Evolutionary conservation across 2,329 filamentous ascomycete genomes (phyloP), one percentile per base, ranked within the genome.

Genomic region (Apiospora hydei): DNA sequence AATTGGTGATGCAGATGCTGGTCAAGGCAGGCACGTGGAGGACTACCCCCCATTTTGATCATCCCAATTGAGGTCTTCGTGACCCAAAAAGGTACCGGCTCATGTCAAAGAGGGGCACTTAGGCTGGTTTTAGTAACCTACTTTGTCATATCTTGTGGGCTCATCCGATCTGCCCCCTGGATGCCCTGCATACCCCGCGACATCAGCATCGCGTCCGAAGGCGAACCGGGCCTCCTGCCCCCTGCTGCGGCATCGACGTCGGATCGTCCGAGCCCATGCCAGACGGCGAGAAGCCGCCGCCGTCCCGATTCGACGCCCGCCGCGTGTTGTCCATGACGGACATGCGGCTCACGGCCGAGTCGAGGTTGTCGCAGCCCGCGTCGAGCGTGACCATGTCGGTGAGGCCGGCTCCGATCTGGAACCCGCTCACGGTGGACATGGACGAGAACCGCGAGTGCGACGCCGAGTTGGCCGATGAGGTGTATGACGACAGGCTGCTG

Each of bases 361-460:
- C 70, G 64, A 72, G 18, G 44, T 70, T 74, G 43, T 71, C 71
- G 66, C 67, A 71, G 24, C 71, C 69, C 30, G 81, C 78, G 69
- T 86, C 84, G 24, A 82, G 75, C 4, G 79, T 76, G 6, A 82
- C 81, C 51, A 83, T 78, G 64, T 87, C 84, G 30, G 80, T 78
- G 26, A 81, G 74, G 7, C 81, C 77, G 13, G 80, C 76, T 18
- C 77, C 78, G 53, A 82, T 76, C 71, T 83, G 81, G 10, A 81
- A 78, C 13, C 84, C 84, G 69, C 84, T 84, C 30, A 86, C 81
- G 0, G 87, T 89, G 1, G 88, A 89, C 61, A 85, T 81, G 0
- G 88, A 89, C 1, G 88, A 89, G 69, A 88, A 83, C 49, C 87
- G 83, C 2, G 88, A 89, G 76, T 89, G 87, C 0, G 83, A 81